phyloP scores from a whole-genome alignment of 1,284 basidiomycete genomes.

The Cryptococcus jaspeensis region DNA sequence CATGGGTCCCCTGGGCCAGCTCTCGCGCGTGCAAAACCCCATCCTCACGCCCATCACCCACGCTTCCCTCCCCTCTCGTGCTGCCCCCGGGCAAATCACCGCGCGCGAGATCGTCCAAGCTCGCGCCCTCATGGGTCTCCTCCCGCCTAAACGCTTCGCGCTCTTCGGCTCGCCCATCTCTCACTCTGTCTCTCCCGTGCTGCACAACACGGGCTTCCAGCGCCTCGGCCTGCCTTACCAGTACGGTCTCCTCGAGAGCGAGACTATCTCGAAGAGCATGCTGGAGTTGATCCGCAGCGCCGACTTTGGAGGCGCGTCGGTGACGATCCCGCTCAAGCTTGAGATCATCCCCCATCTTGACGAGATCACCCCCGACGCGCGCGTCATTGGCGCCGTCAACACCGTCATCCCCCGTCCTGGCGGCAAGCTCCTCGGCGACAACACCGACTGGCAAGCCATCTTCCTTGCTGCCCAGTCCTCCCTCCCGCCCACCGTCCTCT shows the following conservation, averaged over 20 bases:
- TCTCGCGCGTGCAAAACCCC: conserved; percentile 82
- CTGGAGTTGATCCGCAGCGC: conserved; percentile 62
- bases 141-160: conserved; percentile 71
- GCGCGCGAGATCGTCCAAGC: conserved; percentile 81
- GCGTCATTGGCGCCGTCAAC: conserved; percentile 86
- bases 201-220: conserved; percentile 88
- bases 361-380: conserved; percentile 71
- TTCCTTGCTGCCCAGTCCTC: conserved; percentile 55
- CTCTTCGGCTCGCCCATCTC: conserved; percentile 87
- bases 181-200: conserved; percentile 84
- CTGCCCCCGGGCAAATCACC: conserved; percentile 90
- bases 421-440: conserved; percentile 71
- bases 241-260: conserved; percentile 77
- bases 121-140: conserved; percentile 73
- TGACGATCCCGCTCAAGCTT: conserved; percentile 92
- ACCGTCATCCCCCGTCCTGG: conserved; percentile 71
- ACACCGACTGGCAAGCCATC: conserved; percentile 92
- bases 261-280: conserved; percentile 65
- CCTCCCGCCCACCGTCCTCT: conserved; percentile 35
- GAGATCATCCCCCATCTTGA: conserved; percentile 79
- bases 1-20: conserved; percentile 84
- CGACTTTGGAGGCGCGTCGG: conserved; percentile 90
- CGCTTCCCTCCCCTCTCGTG: conserved; percentile 72
- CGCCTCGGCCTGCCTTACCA: conserved; percentile 76
- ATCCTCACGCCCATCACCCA: conserved; percentile 90